These are phyloP conservation scores for Stropharia rugosoannulata DNA, from an alignment of 768 basidiomycete species.

Conservation along the genomic window DNA sequence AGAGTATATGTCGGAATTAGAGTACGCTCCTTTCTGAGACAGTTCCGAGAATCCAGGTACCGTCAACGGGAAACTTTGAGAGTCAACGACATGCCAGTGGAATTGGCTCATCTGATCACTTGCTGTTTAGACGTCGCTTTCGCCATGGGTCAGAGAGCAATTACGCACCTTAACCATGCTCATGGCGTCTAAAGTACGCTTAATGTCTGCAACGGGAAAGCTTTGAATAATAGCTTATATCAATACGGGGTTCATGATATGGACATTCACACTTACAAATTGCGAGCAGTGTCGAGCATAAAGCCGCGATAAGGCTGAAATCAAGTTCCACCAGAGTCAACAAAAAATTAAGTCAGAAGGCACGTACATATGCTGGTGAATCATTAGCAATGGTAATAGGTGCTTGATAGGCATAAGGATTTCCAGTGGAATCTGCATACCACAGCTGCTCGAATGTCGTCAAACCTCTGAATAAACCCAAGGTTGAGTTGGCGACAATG, in stretches of 20 bases:
- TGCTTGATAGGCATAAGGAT: slow-evolving; percentile 51
- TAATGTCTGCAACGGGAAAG: slow-evolving; percentile 63
- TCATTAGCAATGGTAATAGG: slow-evolving; percentile 60
- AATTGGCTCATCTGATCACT: slow-evolving; percentile 62
- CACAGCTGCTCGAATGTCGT: slow-evolving; percentile 77
- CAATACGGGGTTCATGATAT: neutral
- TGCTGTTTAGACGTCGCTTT: neutral
- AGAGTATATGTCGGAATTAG: slow-evolving; percentile 49
- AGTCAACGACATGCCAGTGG: slow-evolving; percentile 84
- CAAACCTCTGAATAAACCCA: slow-evolving; percentile 70
- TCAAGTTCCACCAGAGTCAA: neutral
- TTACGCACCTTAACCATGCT: slow-evolving; percentile 65
- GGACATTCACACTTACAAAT: slow-evolving; percentile 49
- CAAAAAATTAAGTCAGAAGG: neutral
- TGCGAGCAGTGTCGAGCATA: slow-evolving; percentile 79
- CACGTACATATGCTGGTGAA: slow-evolving; percentile 61
- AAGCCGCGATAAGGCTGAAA: slow-evolving; percentile 70
- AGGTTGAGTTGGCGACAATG: slow-evolving; percentile 57
- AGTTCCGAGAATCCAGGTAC: slow-evolving; percentile 63
- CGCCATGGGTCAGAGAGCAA: neutral
- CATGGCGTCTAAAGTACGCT: slow-evolving; percentile 76
- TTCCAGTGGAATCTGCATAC: slow-evolving; percentile 50
- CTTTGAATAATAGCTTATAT: slow-evolving; percentile 25
- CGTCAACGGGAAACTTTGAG: slow-evolving; percentile 74
- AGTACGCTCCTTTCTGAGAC: slow-evolving; percentile 67